Evolutionary conservation across 2,329 filamentous ascomycete genomes (phyloP).

Genomic region (Madurella mycetomatis): DNA sequence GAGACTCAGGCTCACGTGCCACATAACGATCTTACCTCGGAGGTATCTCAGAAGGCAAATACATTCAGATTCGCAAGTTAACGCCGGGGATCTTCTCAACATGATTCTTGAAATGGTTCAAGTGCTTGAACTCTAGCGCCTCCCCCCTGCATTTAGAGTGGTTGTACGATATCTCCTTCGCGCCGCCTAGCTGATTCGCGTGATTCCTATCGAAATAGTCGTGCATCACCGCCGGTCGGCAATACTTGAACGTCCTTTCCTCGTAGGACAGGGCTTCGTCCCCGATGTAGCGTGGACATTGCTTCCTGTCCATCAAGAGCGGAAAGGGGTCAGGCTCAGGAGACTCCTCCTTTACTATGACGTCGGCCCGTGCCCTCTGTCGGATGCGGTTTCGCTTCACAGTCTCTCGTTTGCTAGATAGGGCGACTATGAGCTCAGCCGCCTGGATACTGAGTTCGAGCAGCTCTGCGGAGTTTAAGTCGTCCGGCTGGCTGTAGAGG

Average conservation of each 20-base stretch:
- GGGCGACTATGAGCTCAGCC: conserved; percentile 11
- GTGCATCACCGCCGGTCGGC: conserved; percentile 8
- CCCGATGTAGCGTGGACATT: conserved; percentile 17
- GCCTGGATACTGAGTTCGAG: conserved; percentile 12
- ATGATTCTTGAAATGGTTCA: conserved; percentile 10
- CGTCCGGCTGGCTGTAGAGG: conserved; percentile 16
- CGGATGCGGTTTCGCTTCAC: neutral
- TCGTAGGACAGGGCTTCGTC: conserved; percentile 13
- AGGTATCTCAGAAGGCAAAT: too few species aligned
- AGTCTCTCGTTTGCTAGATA: conserved; percentile 6
- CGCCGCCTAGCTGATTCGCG: neutral
- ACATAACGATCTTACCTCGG: too few species aligned
- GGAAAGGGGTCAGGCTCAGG: conserved; percentile 12
- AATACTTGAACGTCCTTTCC: conserved; percentile 15
- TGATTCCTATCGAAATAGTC: conserved; percentile 7
- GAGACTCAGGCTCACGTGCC: too few species aligned
- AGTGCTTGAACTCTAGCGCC: conserved; percentile 10
- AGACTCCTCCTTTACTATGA: conserved; percentile 11
- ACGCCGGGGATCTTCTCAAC: conserved; percentile 7
- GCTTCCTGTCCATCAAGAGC: conserved; percentile 14
- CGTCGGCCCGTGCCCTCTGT: neutral
- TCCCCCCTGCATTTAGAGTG: conserved; percentile 2
- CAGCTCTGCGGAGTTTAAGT: conserved; percentile 10
- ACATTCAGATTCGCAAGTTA: neutral
- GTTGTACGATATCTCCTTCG: neutral